Percentiles rank a stretch among this genome's conserved stretches.
phyloP scores from a whole-genome alignment of 306 rosid species.

The Macrotyloma uniflorum region DNA sequence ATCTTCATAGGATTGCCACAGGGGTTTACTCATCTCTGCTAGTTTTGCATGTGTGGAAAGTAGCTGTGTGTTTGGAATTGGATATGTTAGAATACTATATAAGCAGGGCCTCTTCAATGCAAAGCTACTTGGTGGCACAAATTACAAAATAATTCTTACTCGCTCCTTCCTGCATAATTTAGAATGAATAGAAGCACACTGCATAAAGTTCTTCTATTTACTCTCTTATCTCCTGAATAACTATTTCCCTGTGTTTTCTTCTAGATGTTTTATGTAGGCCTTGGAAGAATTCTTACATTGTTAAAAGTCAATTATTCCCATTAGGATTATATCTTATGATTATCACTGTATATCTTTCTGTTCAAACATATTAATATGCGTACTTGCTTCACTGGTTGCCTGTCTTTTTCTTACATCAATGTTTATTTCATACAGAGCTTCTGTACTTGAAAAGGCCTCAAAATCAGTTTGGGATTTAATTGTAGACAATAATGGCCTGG shows the following conservation, averaged over 20 bases:
- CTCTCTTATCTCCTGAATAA: neutral
- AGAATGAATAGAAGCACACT: neutral
- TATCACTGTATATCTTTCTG: neutral
- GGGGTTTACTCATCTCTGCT: neutral
- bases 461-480: constrained; percentile 97
- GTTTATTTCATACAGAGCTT: constrained; percentile 62
- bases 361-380: constrained; percentile 5
- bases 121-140: neutral
- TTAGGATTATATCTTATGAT: constrained; percentile 28
- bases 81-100: constrained; percentile 20
- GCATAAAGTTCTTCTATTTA: neutral
- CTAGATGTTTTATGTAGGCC: constrained; percentile 16
- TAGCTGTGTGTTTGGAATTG: neutral
- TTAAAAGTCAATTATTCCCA: constrained; percentile 10
- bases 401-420: constrained; percentile 31
- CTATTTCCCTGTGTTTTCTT: neutral
- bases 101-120: neutral
- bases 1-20: neutral
- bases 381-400: constrained; percentile 25
- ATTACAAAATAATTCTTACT: neutral
- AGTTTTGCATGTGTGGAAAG: constrained; percentile 9
- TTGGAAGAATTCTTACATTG: constrained; percentile 1
- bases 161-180: neutral
- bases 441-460: constrained; percentile 93
- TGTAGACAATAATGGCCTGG: constrained; percentile 76